Evolutionary conservation across 2,329 filamentous ascomycete genomes (phyloP), one percentile per base, ranked within the genome.

Genomic region (Penicillium sp.): DNA sequence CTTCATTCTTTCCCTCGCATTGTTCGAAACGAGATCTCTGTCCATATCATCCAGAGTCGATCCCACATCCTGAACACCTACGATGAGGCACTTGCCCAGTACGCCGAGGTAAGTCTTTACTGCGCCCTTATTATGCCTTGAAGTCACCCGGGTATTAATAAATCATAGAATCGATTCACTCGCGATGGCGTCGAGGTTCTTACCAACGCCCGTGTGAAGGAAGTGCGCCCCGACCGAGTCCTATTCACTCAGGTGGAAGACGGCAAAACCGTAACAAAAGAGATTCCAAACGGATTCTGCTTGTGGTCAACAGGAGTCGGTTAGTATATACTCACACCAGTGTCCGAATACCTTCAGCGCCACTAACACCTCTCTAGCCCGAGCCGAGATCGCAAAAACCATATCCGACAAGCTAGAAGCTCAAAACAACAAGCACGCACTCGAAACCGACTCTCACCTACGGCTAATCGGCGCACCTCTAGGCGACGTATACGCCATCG

Each of bases 1-100:
- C 85, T 85, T 36, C 77, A 80, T 44, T 83, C 87, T 61, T 99
- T 95, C 70, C 93, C 93, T 2, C 85, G 84, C 55, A 82, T 99
- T 27, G 73, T 99, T n/a, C 84, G 93, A 54, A 97, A 97, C 66
- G 90, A 99, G 68, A 95, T 99, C 41, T 97, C 93, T 0, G 92
- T 99, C 1, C 95, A 99, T 65, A 79, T 99, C 39, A 96, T 99
- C 54, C 93, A 99, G 67, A 95, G 89, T 63, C 83, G 93, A 51
- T 85, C 87, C 34, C 93, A 99, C 62, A 99, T 99, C 56, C 78
- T 99, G 27, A 99, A 99, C 74, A 99, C 93, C 0, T 99, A 99
- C 66, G 93, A 99, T 58, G 93, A 99, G 72, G 86, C 89, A 0
- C 79, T 99, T 1, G 96, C 91, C 10, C 84, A 84, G 65, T 99